phyloP scores from a whole-genome alignment of 495 filamentous ascomycete species.

The Annulohypoxylon moriforme region DNA sequence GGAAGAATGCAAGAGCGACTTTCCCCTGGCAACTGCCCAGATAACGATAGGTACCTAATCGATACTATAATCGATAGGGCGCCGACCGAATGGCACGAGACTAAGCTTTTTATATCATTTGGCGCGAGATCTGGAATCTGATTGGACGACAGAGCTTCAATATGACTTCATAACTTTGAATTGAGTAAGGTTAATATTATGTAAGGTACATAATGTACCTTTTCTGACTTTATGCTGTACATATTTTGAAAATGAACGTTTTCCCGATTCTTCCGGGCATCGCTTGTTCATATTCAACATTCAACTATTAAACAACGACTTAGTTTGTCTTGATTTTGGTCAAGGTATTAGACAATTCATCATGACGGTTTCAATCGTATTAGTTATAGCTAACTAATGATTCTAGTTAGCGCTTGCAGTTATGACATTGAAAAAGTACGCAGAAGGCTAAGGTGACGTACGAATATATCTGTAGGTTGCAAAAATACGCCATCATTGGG shows the following conservation, averaged over 20 bases:
- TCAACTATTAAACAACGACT: background rate
- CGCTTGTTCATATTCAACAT: background rate
- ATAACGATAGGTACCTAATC: constrained; percentile 39
- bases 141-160: constrained; percentile 21
- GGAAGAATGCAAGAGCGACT: constrained; percentile 32
- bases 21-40: constrained; percentile 12
- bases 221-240: background rate
- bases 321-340: background rate
- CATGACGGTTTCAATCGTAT: background rate
- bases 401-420: background rate
- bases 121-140: constrained; percentile 12
- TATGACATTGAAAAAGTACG: background rate
- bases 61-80: constrained; percentile 24
- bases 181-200: constrained; percentile 16
- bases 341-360: background rate
- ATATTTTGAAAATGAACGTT: background rate
- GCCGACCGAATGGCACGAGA: constrained; percentile 23
- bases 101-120: constrained; percentile 10
- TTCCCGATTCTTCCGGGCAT: background rate
- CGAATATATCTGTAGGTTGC: background rate
- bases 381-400: background rate
- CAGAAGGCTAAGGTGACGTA: background rate
- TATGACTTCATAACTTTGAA: constrained; percentile 37
- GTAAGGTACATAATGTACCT: background rate
- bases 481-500: background rate